Evolutionary conservation across 257 asterid genomes (phyloP).

Genomic region (Penstemon newberryi): DNA sequence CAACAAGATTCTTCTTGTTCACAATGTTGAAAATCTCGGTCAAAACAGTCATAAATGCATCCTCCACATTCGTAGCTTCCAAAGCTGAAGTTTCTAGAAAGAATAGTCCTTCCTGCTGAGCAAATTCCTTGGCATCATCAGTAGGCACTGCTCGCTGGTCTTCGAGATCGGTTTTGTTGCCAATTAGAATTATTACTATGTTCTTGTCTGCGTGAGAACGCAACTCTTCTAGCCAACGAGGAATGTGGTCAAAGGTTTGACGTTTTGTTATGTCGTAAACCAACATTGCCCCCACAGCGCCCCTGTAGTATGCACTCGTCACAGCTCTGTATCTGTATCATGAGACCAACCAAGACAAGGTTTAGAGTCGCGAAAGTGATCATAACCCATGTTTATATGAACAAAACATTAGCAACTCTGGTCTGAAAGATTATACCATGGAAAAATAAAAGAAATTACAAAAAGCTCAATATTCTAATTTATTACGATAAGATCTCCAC

Average conservation of each 20-base stretch:
- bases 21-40: conserved; percentile 68
- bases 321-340: conserved; percentile 73
- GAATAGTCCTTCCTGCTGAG: conserved; percentile 62
- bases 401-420: no score
- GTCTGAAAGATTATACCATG: no score
- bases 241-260: conserved; percentile 74
- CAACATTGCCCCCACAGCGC: conserved; percentile 82
- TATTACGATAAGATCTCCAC: no score
- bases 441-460: no score
- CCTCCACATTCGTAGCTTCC: conserved; percentile 69
- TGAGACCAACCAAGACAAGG: background rate
- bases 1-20: conserved; percentile 60
- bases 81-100: conserved; percentile 80
- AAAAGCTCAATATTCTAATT: no score
- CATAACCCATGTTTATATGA: no score
- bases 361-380: background rate
- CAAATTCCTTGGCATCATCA: conserved; percentile 79
- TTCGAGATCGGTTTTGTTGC: conserved; percentile 75
- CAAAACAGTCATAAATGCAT: conserved; percentile 59
- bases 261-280: conserved; percentile 76
- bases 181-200: conserved; percentile 68
- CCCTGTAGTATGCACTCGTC: conserved; percentile 82
- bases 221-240: conserved; percentile 70
- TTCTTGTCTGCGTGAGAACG: conserved; percentile 61
- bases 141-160: conserved; percentile 66